Evolutionary conservation across 352 stramenopile genomes (phyloP), one percentile per base, ranked within the genome.

Genomic region (Lagenidium giganteum): DNA sequence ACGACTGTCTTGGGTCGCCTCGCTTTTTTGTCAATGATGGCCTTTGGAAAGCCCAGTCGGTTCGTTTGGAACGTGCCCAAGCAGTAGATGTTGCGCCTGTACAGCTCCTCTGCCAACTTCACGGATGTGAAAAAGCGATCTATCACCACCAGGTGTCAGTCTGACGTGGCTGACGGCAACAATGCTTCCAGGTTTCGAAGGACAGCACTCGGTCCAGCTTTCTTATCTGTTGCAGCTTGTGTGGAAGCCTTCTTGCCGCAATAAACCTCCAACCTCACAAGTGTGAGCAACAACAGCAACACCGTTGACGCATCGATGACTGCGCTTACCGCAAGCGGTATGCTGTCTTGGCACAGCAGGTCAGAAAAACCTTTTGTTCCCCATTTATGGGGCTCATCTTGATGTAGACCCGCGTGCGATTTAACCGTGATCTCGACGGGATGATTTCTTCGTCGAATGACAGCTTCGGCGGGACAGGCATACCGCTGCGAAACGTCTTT

Each of bases 181-280:
- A 41, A 16, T 8, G 7, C 5, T 7, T 42, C 7, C 5, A 62
- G 33, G 23, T 62, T 62, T 2, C 54, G 47, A 0, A 47, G 22
- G 4, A 46, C 38, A 20, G 36, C 37, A 31, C 44, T 27, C 35
- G 52, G 24, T n/a, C 38, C 38, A 9, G 47, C 18, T 3, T 54
- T 31, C 17, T 23, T 29, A 27, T 54, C 38, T 7, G 27, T 36
- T 22, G 39, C n/a, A 7, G n/a, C 9, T 35, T 1, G 36, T 23
- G 4, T 8, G 21, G n/a, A n/a, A n/a, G 21, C 18, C 20, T 47
- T 47, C 17, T 47, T 54, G 6, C 29, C 38, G 30, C 30, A 43
- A 23, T 54, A 54, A 3, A 47, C 33, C 39, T 65, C 50, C 37
- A 56, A 34, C 14, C 35, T 57, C n/a, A n/a, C n/a, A n/a, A n/a